Base-by-base conservation (phyloP, 2,329 filamentous ascomycete species). In the Colletotrichum musicola region DNA sequence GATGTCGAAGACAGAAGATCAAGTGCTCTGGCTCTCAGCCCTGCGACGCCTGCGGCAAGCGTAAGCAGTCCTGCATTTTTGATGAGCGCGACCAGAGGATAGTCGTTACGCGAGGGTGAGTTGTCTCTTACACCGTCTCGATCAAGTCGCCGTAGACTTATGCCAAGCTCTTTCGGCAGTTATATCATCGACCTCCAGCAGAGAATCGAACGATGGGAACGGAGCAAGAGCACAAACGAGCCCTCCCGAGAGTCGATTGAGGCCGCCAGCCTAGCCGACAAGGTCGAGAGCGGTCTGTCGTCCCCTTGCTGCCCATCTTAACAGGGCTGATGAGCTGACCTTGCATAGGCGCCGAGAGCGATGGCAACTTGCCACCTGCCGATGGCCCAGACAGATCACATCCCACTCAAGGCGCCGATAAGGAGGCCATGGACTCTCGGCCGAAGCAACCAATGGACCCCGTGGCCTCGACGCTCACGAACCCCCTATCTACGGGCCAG, bases 1-100 rank as follows among this genome's bases (percentile, higher is more conserved):
- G 82, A 71, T 85, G 83, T 69, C 81, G 83, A 27, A 77, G 78
- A 0, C 82, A 83, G 35, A 84, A 84, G 68, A 82, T 84, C 27
- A 84, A 82, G 70, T 84, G 82, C 63, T 84, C 82, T 0, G 82
- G 82, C 1, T 78, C 79, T 4, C 76, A 78, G 25, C 82, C 82
- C 1, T 84, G 82, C 63, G 78, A 81, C 54, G 77, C 77, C n/a
- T 85, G 82, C 72, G 79, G 73, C 49, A 83, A 82, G 69, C 77
- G 81, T 22, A 80, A 79, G n/a, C 73, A 82, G 18, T 69, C 75
- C 1, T 84, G 82, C 62, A 74, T 76, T 6, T 84, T 84, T 58
- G 81, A 84, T 65, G 81, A 84, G 46, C 77, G 79, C n/a, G 81
- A 84, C 44, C 81, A 85, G 57, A 85, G 85, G 69, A 77, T 86